Evolutionary conservation across 371 early-diverging fungal species (phyloP).

Genomic region (Mucor plumbeus): DNA sequence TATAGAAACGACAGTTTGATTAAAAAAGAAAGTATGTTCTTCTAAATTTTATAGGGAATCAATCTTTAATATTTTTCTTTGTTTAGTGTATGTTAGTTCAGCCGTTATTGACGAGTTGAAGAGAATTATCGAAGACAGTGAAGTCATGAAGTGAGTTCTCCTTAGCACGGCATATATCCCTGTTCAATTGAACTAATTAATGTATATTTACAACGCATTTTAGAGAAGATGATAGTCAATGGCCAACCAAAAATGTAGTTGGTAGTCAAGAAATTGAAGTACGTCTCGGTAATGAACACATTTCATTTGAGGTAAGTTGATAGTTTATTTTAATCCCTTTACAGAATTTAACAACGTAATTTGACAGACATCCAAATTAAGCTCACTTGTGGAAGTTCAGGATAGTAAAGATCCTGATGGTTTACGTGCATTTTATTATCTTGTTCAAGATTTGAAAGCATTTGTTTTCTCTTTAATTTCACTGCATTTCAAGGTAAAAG

Average conservation of each 20-base stretch:
- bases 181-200: not conserved
- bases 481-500: conserved; percentile 92
- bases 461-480: conserved; percentile 93
- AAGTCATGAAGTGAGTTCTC: conserved; percentile 79
- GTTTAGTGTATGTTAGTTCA: conserved; percentile 81
- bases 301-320: conserved; percentile 85
- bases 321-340: not conserved
- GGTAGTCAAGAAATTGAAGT: conserved; percentile 97
- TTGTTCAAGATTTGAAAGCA: conserved; percentile 97
- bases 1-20: conserved; percentile 97
- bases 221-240: conserved; percentile 90
- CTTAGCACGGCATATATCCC: too few relatives aligned
- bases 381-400: conserved; percentile 90
- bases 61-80: not conserved
- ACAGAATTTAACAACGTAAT: not conserved
- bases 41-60: not conserved
- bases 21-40: conserved; percentile 81
- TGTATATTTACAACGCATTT: too few relatives aligned
- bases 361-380: conserved; percentile 85
- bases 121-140: conserved; percentile 88
- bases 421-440: conserved; percentile 91
- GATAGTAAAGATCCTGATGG: conserved; percentile 94
- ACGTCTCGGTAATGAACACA: conserved; percentile 86
- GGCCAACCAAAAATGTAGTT: conserved; percentile 92
- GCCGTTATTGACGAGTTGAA: conserved; percentile 85